Percentiles rank a stretch among this genome's conserved stretches.
Conservation (phyloP, 441 rosid species). For the Populus hybrid region DNA sequence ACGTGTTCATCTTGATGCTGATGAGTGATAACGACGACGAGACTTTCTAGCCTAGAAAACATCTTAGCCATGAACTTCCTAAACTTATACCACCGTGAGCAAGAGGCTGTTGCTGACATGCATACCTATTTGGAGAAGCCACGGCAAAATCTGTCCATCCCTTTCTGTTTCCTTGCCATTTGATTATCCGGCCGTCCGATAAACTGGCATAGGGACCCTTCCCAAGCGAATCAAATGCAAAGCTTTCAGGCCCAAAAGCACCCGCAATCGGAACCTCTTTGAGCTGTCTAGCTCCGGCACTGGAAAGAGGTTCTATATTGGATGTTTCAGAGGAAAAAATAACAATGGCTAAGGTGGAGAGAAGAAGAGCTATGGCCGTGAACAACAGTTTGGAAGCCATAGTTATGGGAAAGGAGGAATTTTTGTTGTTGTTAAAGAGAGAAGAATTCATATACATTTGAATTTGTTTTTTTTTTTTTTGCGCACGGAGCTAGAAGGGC, state of each 20-base stretch:
- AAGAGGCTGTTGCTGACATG: background rate
- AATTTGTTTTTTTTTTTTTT: no score
- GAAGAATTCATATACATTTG: background rate
- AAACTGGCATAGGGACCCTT: conserved; percentile 35
- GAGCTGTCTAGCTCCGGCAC: background rate
- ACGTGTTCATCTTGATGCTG: no score
- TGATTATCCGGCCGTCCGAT: conserved; percentile 38
- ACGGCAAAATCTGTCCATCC: conserved; percentile 39
- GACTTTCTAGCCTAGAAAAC: no score
- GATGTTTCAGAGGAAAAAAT: background rate
- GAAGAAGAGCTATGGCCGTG: background rate
- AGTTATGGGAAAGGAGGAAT: background rate
- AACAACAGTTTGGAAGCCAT: background rate
- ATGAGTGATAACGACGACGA: no score
- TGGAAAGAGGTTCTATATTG: background rate
- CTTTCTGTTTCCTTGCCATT: conserved; percentile 20
- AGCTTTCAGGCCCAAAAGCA: conserved; percentile 1
- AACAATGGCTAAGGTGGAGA: background rate
- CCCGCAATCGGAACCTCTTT: background rate
- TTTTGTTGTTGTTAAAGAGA: background rate
- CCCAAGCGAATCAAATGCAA: conserved; percentile 28
- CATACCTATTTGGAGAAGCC: conserved; percentile 26
- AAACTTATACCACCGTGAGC: background rate
- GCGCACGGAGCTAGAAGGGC: background rate
- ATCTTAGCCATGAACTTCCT: background rate